A percentile compares a stretch with the other conserved stretches of the same genome.
These are phyloP conservation scores for Ophiostoma piceae DNA, from an alignment of 2,329 filamentous ascomycete genomes.

Conservation along the genomic window DNA sequence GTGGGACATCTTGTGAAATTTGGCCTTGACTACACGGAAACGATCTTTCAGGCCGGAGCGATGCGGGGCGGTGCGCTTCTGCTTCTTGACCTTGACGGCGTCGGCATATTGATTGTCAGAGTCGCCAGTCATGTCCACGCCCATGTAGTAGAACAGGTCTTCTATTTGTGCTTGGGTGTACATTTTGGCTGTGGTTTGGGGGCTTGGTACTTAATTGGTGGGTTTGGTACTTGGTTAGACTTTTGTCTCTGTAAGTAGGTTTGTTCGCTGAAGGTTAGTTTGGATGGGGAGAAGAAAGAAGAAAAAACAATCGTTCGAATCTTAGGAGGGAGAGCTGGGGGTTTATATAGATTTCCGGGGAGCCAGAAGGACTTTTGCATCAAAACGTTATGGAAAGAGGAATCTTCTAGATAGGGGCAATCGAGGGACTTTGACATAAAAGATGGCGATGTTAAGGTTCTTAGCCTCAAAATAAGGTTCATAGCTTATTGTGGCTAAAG, in stretches of 20 bases:
- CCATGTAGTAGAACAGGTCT: neutral
- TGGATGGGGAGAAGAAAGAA: neutral
- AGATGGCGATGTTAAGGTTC: no score
- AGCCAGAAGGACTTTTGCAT: neutral
- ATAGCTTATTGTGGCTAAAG: no score
- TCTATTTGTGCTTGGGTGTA: neutral
- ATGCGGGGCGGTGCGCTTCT: neutral
- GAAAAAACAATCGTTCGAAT: neutral
- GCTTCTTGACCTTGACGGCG: neutral
- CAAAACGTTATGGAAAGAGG: neutral
- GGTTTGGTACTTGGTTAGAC: neutral
- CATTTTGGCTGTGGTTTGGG: neutral
- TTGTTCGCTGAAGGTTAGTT: neutral
- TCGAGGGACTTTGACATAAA: no score
- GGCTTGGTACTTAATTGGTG: neutral
- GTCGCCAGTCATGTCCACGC: conserved; percentile 8
- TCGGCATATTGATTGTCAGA: neutral
- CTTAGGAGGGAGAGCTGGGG: neutral
- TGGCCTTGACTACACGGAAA: neutral
- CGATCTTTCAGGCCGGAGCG: neutral
- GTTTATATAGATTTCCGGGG: neutral
- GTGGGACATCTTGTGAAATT: neutral
- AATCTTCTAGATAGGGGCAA: neutral
- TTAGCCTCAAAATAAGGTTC: neutral
- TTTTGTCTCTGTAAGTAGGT: neutral